Conservation (phyloP, 495 filamentous ascomycete genomes). For the Neurospora sp. region DNA sequence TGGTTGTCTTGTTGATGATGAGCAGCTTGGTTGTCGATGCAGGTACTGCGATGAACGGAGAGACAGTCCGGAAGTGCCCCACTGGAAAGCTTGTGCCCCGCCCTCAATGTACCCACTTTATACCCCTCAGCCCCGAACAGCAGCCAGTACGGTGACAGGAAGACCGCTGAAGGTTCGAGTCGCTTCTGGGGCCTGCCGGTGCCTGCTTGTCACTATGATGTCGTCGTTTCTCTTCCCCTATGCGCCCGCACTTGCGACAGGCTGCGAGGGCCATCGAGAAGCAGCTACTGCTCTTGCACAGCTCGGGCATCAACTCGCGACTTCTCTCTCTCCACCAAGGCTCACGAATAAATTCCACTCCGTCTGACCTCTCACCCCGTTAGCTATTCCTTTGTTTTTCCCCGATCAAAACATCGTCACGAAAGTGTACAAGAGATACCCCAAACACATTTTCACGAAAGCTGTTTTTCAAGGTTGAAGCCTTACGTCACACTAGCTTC, state of each 20-base stretch:
- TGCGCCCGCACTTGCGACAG: neutral
- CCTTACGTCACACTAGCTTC: conserved; percentile 18
- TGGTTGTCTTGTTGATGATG: neutral
- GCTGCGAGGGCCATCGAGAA: conserved; percentile 6
- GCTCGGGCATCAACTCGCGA: conserved; percentile 9
- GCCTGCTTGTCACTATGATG: conserved; percentile 1
- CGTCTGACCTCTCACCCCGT: neutral
- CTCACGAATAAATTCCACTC: conserved; percentile 13
- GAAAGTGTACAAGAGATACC: conserved; percentile 3
- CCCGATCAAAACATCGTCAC: conserved; percentile 2
- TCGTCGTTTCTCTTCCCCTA: neutral
- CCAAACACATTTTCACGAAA: conserved; percentile 1
- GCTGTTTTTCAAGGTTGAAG: conserved; percentile 6
- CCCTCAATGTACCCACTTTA: neutral
- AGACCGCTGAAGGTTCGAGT: conserved; percentile 13
- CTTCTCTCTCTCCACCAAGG: neutral
- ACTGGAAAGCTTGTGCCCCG: neutral
- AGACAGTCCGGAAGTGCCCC: neutral
- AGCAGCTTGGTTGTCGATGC: neutral
- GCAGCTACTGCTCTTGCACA: neutral
- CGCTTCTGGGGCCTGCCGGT: conserved; percentile 12
- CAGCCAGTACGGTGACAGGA: neutral
- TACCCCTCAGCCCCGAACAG: neutral
- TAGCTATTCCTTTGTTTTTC: neutral
- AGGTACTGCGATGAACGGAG: neutral